These are phyloP conservation scores for Secale cereale DNA, from an alignment of 176 grass and related monocot genomes.

Conservation along the genomic window DNA sequence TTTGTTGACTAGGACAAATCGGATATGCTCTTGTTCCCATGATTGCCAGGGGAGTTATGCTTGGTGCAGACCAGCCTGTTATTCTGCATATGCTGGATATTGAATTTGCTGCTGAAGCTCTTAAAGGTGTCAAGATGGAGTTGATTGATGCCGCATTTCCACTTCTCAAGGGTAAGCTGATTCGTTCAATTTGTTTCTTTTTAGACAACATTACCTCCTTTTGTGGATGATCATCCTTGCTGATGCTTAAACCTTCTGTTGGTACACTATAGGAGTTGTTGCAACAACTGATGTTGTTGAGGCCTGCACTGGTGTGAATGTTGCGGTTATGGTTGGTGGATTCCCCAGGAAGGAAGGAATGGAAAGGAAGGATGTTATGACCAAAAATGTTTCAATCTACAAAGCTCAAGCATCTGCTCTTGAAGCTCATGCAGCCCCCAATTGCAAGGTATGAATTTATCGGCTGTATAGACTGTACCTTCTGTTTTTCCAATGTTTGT, in stretches of 20 bases:
- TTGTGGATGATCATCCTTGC: not conserved
- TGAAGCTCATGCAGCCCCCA: slow-evolving; percentile 78
- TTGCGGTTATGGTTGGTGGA: slow-evolving; percentile 98
- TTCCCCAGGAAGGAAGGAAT: slow-evolving; percentile 98
- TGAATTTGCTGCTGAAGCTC: slow-evolving; percentile 72
- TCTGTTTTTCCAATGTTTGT: not conserved
- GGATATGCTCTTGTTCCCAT: slow-evolving; percentile 97
- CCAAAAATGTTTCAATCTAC: slow-evolving; percentile 98
- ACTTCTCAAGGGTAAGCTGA: slow-evolving; percentile 77
- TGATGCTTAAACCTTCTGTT: slow-evolving; percentile 7
- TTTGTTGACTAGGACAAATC: slow-evolving; percentile 78
- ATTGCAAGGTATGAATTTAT: slow-evolving; percentile 68
- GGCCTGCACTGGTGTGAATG: slow-evolving; percentile 93
- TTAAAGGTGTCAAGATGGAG: slow-evolving; percentile 98
- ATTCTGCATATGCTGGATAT: slow-evolving; percentile 99
- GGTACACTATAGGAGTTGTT: slow-evolving; percentile 69
- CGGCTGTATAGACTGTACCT: not conserved
- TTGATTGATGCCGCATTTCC: slow-evolving; percentile 94
- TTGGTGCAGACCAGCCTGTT: slow-evolving; percentile 90
- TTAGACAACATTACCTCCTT: not conserved
- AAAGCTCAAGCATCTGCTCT: slow-evolving; percentile 95
- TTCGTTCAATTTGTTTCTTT: not conserved
- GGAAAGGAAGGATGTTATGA: slow-evolving; percentile 98
- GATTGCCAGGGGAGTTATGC: slow-evolving; percentile 93
- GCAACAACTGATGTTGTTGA: slow-evolving; percentile 91